Evolutionary conservation across 192 early-diverging fungal genomes (phyloP).

Genomic region (Backusella psychrophila): DNA sequence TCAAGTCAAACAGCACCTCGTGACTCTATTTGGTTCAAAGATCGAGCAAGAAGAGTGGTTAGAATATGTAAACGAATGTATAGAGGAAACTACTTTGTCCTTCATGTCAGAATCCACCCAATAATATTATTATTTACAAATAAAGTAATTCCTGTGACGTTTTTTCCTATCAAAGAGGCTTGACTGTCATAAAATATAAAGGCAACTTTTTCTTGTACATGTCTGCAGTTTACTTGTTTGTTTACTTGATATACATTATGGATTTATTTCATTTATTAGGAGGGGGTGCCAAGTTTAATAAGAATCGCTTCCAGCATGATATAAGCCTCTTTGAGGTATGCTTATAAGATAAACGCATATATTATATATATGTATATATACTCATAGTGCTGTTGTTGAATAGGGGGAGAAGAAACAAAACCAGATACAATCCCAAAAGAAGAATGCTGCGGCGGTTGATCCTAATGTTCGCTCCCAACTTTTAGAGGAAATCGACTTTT

Average conservation of each 20-base stretch:
- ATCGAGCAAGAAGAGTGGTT: constrained; percentile 14
- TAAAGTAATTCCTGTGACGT: background rate
- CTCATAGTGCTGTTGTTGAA: background rate
- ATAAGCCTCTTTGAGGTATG: constrained; percentile 79
- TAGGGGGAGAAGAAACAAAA: constrained; percentile 10
- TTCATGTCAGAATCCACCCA: constrained; percentile 2
- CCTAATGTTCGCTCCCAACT: constrained; percentile 18
- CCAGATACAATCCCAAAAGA: background rate
- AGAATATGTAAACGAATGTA: constrained; percentile 27
- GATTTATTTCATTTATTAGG: constrained; percentile 89
- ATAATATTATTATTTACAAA: background rate
- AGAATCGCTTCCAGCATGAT: constrained; percentile 75
- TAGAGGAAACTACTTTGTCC: constrained; percentile 24
- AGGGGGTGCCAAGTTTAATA: constrained; percentile 87
- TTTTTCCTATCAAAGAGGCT: background rate
- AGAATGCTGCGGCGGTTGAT: constrained; percentile 19
- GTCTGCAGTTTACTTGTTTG: background rate
- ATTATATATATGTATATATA: background rate
- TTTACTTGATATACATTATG: constrained; percentile 29
- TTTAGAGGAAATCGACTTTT: constrained; percentile 46
- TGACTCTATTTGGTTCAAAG: constrained; percentile 18
- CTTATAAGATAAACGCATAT: background rate
- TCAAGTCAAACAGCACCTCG: constrained; percentile 34
- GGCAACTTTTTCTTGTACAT: background rate
- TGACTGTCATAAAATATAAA: background rate